Conservation (phyloP, 768 basidiomycete genomes). For the Ephemerocybe angulata region DNA sequence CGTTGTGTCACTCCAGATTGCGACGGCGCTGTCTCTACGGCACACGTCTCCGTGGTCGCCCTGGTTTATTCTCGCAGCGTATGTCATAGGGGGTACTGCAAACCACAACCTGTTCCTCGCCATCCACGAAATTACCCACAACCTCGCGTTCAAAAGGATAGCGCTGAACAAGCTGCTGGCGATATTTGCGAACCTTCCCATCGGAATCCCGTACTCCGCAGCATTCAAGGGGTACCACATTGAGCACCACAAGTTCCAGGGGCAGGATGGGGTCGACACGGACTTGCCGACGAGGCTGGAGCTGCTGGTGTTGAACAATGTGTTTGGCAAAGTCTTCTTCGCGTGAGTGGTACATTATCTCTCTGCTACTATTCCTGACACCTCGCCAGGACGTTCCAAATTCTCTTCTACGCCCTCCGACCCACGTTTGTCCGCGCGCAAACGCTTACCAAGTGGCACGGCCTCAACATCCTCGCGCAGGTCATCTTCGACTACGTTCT, state of each 20-base stretch:
- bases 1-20: conserved; percentile 78
- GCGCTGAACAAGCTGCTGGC: conserved; percentile 83
- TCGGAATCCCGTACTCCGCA: conserved; percentile 91
- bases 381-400: conserved; percentile 81
- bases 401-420: conserved; percentile 95
- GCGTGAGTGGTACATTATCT: conserved; percentile 52
- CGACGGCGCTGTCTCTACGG: conserved; percentile 60
- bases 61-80: conserved; percentile 73
- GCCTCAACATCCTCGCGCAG: conserved; percentile 69
- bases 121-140: conserved; percentile 98
- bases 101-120: conserved; percentile 98
- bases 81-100: conserved; percentile 86
- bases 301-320: conserved; percentile 84
- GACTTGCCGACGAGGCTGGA: conserved; percentile 89
- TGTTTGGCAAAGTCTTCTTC: conserved; percentile 97
- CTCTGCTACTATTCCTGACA: background rate
- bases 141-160: conserved; percentile 85
- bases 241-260: conserved; percentile 94
- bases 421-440: conserved; percentile 90
- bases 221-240: conserved; percentile 98
- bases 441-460: conserved; percentile 78
- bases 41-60: conserved; percentile 65
- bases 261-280: conserved; percentile 94
- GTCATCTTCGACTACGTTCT: conserved; percentile 71
- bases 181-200: conserved; percentile 88